Evolutionary conservation across 1,284 basidiomycete species (phyloP), one percentile per base, ranked within the genome.

Genomic region (Paramarasmius palmivorus): DNA sequence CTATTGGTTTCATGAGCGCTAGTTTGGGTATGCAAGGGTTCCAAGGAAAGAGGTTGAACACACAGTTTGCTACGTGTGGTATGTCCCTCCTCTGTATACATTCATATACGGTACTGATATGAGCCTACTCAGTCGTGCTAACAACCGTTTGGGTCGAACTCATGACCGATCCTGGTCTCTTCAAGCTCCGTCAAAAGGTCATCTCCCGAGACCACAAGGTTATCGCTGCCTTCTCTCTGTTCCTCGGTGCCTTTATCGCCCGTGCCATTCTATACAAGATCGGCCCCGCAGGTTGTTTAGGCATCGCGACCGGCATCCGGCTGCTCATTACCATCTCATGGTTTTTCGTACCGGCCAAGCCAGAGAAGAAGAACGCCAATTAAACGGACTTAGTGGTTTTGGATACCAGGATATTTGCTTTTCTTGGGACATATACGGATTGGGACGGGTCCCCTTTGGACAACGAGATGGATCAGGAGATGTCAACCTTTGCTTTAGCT

Each of bases 111-210:
- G 29, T 6, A 32, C 29, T 6, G 12, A 32, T 32, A 26, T 22
- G 25, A 8, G 19, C 29, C 29, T 34, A 39, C 35, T 34, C 54
- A 78, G 82, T 83, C 41, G 80, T 83, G 45, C 72, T 88, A 17
- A 88, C 85, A 3, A 87, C 84, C n/a, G 82, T 85, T 14, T 88
- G 85, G 86, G 86, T 86, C 53, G 84, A 88, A 63, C 77, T 89
- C 55, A 75, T 86, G 73, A 80, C 81, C 50, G 85, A 87, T 63
- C 86, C 86, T 0, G 68, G 77, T 44, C 73, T 88, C 5, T 82
- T 78, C 69, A 63, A 61, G 46, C 25, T 74, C 35, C 70, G 68
- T 48, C 65, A 67, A 15, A 65, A 73, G 56, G 68, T 81, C 58
- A 66, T 68, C 25, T 72, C 79, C 1, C 79, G 85, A 38, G 85